Base-by-base conservation (phyloP, 306 rosid genomes). In the Pachyrhizus erosus region DNA sequence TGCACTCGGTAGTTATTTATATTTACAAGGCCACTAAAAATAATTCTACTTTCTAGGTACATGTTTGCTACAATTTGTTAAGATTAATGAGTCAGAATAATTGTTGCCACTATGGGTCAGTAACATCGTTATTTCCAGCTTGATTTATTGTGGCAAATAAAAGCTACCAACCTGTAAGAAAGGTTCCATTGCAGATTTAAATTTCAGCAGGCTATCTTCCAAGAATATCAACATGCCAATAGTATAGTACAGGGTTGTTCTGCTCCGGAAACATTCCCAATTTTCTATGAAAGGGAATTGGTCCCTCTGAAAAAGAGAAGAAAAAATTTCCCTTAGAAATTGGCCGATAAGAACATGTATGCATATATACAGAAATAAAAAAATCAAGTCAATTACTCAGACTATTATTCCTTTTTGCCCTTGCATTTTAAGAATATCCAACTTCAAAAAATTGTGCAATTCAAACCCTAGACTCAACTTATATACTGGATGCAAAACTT, bases 161-260 rank as follows among this genome's bases (percentile, higher is more conserved):
- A 73, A 52, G 84, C 46, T 54, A 76, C 87, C 74, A 71, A 87
- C 90, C 90, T 81, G 88, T 34, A 73, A 71, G 23, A 87, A 82
- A 57, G 85, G 82, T 58, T 84, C 88, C 90, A 87, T 77, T 58
- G 86, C 82, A 68, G 90, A 87, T 79, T 85, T 84, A 64, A 87
- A 87, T 60, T 78, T 87, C 60, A 81, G 40, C 1, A 29, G 80
- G 84, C 76, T 87, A 73, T 87, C 90, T 68, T 87, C 90, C 82
- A 84, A 77, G 82, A 87, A 84, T 18, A 87, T 23, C 83, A 87
- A n/a, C 77, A 73, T 84, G 82, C 90, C 86, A 81, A 87, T 52
- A 60, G 79, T 81, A 70, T 72, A 84, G 20, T 87, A 81, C 39
- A 87, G 51, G 8, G 86, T 84, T 81, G 90, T 87, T 73, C 90